Evolutionary conservation across 1,139 yeast species (phyloP), one percentile per base, ranked within the genome.

Genomic region (Trichomonascaceae sp.): DNA sequence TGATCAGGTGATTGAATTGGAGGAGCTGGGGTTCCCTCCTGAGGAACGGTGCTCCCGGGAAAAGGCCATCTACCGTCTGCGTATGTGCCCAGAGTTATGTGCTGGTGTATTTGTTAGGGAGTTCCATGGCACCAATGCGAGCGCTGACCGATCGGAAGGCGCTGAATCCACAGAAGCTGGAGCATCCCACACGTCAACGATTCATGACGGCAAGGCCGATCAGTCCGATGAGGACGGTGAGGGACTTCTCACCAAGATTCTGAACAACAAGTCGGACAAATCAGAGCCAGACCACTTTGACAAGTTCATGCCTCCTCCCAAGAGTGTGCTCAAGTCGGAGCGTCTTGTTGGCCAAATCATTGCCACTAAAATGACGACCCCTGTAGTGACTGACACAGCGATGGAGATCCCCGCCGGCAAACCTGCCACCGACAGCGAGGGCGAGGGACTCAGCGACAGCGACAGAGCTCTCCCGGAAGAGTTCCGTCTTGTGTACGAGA

Each of bases 1-100:
- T 16, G 73, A 71, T 27, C 74, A 73, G 48, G 74, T 76, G 30
- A 51, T 62, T 15, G 68, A 54, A 13, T 64, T 85, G 30, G 97
- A 87, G 55, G 52, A 57, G n/a, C 57, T 61, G 35, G 85, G 92
- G 9, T 85, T 84, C 57, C 74, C 81, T 4, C 52, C 61, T 8
- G 87, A 76, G 51, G 70, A 58, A 46, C 46, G 93, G 39, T 77
- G 84, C 35, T 55, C 82, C 4, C 54, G 52, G 17, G 84, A 75
- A 37, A 76, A 71, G 47, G 60, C 81, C 39, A 60, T 61, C 43
- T 87, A 81, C 60, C 67, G 96, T 46, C 64, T 89, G 44, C 67
- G 69, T 2, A 73, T 65, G 3, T 85, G 96, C 54, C 97, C 97
- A 8, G 98, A 89, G 55, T 68, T 89, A 41, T 76, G 92, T 44